Evolutionary conservation across 2,329 filamentous ascomycete species (phyloP), one percentile per base, ranked within the genome.

Genomic region (Botrytis sinoallii): DNA sequence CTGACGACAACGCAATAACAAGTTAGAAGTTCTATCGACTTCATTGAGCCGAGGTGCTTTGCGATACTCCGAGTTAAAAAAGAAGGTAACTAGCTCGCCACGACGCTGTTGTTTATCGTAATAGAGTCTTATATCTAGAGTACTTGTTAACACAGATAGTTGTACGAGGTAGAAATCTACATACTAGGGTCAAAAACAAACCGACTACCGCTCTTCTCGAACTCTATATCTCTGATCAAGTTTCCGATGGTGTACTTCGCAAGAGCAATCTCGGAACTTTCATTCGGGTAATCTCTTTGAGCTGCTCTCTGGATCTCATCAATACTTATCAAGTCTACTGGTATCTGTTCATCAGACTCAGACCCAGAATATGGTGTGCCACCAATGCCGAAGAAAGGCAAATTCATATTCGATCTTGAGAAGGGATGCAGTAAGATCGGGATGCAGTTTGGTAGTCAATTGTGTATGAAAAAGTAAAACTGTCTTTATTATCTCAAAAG

Each of bases 351-450:
- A n/a, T 52, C 48, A 52, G 20, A 22, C 20, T 22, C 20, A 46
- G 0, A 22, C 4, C 22, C 8, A 48, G 10, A n/a, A n/a, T 1
- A n/a, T 52, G 10, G 9, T 14, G 9, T 4, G 22, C 22, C 9
- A 0, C 22, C 5, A 4, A 5, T n/a, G 4, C 48, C 9, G 25
- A 5, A 52, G 12, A n/a, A 1, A 25, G 14, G 22, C 1, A 2
- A 2, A 52, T 52, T n/a, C 22, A n/a, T 52, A n/a, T 22, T 52
- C 25, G 22, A 52, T n/a, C 9, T 25, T 52, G 46, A 52, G 10
- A 52, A n/a, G 8, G 9, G 22, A 1, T 25, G 1, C 0, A n/a
- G 12, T n/a, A n/a, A n/a, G n/a, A n/a, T n/a, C n/a, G 8, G 9
- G 22, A 1, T 25, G 1, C 0, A n/a, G 12, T n/a, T 52, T 52